These are phyloP conservation scores for Leccinum fibrillosum DNA, from an alignment of 768 basidiomycete species.

Conservation along the genomic window DNA sequence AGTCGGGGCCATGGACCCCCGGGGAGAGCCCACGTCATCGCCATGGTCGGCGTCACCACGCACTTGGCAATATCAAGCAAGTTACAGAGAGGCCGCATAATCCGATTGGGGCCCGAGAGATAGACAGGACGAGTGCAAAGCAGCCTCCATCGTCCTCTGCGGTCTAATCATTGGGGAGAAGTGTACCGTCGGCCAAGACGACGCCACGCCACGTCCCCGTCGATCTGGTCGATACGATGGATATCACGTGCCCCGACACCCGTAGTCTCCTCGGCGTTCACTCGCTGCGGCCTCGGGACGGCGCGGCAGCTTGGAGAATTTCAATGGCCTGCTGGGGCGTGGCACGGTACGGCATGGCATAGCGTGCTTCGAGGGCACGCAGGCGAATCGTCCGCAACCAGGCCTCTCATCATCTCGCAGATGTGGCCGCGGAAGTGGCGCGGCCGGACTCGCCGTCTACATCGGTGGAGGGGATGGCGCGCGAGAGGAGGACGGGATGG, in stretches of 20 bases:
- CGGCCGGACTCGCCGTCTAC: neutral
- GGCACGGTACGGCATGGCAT: neutral
- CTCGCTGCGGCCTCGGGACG: neutral
- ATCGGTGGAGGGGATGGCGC: neutral
- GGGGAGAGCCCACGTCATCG: neutral
- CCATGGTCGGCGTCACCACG: neutral
- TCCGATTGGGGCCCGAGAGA: neutral
- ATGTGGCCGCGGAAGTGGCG: neutral
- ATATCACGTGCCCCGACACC: neutral
- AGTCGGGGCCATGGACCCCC: neutral
- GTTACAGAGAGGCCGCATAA: neutral
- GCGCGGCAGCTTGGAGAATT: neutral
- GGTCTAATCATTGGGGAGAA: neutral
- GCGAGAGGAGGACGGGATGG: neutral
- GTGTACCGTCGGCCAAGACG: neutral
- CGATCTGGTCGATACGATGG: neutral
- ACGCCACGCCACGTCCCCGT: neutral
- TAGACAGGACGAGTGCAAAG: neutral
- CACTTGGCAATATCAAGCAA: neutral
- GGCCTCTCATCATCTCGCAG: neutral
- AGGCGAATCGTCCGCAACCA: neutral
- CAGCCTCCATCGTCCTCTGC: neutral
- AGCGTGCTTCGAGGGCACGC: neutral
- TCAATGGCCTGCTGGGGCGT: neutral
- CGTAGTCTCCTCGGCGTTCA: neutral